A percentile compares a stretch with the other conserved stretches of the same genome.
Conservation (phyloP, 148 eudicot species). For the Nepenthes gracilis region DNA sequence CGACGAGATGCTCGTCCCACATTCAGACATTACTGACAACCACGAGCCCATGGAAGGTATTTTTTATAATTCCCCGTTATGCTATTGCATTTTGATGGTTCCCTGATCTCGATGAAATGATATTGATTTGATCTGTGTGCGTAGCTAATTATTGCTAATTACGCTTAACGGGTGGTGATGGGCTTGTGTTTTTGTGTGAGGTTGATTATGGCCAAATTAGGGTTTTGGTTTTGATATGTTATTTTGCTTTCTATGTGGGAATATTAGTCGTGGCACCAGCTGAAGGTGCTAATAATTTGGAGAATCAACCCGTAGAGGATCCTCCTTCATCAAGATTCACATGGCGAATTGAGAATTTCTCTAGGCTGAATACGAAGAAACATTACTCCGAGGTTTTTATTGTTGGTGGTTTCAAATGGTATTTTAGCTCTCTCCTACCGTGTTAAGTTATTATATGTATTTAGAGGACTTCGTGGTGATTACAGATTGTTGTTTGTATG, state of each 20-base stretch:
- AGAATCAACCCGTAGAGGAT: slow-evolving; percentile 64
- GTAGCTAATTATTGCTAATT: too few relatives aligned
- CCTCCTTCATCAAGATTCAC: slow-evolving; percentile 68
- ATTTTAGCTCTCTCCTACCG: not conserved
- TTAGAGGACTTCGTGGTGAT: not conserved
- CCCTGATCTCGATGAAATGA: not conserved
- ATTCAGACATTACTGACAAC: slow-evolving; percentile 40
- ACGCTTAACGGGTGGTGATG: too few relatives aligned
- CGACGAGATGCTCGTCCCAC: slow-evolving; percentile 86
- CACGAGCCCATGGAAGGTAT: slow-evolving; percentile 91
- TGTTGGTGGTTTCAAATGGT: slow-evolving; percentile 89
- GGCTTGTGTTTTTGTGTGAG: not conserved
- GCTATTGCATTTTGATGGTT: not conserved
- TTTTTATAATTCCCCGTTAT: not conserved
- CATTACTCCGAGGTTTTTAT: slow-evolving; percentile 67
- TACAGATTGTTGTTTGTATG: slow-evolving; percentile 1
- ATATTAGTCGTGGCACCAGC: slow-evolving; percentile 35
- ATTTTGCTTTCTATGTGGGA: slow-evolving; percentile 4
- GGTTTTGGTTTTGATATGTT: slow-evolving; percentile 13
- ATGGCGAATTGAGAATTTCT: slow-evolving; percentile 74
- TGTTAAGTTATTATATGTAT: not conserved
- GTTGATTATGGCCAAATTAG: slow-evolving; percentile 1
- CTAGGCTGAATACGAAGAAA: slow-evolving; percentile 64
- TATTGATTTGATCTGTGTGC: too few relatives aligned
- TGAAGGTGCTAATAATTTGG: slow-evolving; percentile 31